Base-by-base conservation (phyloP, 31 red algal genomes). In the Odonthalia washingtoniensis region DNA sequence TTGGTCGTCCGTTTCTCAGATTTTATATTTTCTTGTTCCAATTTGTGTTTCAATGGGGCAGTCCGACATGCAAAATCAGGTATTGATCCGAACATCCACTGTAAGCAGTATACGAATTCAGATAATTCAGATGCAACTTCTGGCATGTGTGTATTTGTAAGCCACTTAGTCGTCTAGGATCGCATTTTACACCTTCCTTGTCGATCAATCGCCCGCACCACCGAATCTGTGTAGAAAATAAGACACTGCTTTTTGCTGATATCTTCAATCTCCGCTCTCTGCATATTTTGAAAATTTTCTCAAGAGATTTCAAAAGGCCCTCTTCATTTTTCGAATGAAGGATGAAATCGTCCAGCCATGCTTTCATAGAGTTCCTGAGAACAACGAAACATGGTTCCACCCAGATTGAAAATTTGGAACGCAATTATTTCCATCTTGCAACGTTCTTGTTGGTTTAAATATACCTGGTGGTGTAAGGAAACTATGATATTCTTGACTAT, bases 241-340 rank as follows among this genome's bases (percentile, higher is more conserved):
- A 70, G 3, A 40, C 65, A 41, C 5, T 46, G 28, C 37, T 70
- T 2, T 31, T 39, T 5, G 44, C 60, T 36, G 80, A 83, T 39
- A 73, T 40, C 31, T 83, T 83, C 5, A 83, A 4, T 2, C 3
- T 73, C 3, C 65, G 80, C 35, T 83, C 44, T 45, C 80, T 5
- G 33, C 80, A 83, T 69, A 83, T 70, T 36, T 72, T 34, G 41
- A 83, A 83, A 70, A 74, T 70, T 5, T 70, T 70, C 3, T 42
- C 14, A 3, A 83, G 34, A 3, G 44, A 33, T 3, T 42, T 40
- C 63, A 83, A 45, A 40, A 72, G 16, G 3, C 14, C 3, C 39
- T 35, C 80, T 72, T 73, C 65, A 34, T 57, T 73, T 40, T 37
- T 67, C 31, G 5, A 18, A 39, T 83, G 32, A 4, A 72, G n/a